These are phyloP conservation scores for Termitomyces titanicus DNA, from an alignment of 768 basidiomycete species.

Conservation along the genomic window DNA sequence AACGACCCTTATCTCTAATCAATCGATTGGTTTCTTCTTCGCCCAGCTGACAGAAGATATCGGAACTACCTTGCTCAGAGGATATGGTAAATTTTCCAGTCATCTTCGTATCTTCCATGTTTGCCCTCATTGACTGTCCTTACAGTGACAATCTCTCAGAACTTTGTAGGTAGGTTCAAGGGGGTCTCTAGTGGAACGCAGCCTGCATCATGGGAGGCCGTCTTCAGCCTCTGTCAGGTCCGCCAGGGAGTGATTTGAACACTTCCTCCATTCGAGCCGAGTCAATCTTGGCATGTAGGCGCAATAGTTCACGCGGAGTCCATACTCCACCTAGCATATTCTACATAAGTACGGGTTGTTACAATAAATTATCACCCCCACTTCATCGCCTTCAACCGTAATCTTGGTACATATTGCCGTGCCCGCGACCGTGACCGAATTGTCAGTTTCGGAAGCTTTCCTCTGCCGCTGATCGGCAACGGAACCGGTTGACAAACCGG, in stretches of 20 bases:
- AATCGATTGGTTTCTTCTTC: not conserved
- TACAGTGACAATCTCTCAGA: constrained; percentile 45
- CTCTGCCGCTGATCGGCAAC: not conserved
- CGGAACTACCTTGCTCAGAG: constrained; percentile 40
- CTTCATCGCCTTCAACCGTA: no score
- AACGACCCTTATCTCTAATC: not conserved
- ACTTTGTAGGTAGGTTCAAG: constrained; percentile 49
- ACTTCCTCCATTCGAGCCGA: not conserved
- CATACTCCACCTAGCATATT: not conserved
- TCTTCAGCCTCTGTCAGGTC: constrained; percentile 49
- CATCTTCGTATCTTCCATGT: not conserved
- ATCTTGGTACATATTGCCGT: no score
- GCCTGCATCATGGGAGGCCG: constrained; percentile 44
- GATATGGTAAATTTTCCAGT: constrained; percentile 36
- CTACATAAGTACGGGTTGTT: no score
- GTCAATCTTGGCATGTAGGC: not conserved
- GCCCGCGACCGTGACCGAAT: no score
- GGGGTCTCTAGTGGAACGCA: constrained; percentile 27
- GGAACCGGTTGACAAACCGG: constrained; percentile 10
- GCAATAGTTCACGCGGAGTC: not conserved
- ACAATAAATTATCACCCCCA: no score
- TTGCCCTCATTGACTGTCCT: constrained; percentile 1
- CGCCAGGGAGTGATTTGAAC: not conserved
- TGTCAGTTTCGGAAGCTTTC: not conserved
- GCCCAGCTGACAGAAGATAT: constrained; percentile 21